A percentile compares a stretch with the other conserved stretches of the same genome.
These are phyloP conservation scores for Hordeum pubiflorum DNA, from an alignment of 202 grass and related monocot genomes.

Conservation along the genomic window DNA sequence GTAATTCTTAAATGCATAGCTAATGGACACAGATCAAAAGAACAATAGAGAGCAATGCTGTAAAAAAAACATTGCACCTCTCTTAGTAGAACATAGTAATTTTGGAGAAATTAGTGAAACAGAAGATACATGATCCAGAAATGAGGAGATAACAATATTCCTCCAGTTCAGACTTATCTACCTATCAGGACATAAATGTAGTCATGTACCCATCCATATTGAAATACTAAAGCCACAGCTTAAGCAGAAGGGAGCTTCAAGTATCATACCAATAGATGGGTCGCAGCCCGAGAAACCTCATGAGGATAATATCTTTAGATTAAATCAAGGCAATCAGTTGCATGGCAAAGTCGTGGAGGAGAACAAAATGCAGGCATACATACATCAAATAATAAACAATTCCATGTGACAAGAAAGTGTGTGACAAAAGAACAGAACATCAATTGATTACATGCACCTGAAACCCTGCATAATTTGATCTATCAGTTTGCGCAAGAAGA, in stretches of 20 bases:
- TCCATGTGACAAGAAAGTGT: neutral
- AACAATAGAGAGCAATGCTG: constrained; percentile 14
- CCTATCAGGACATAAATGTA: neutral
- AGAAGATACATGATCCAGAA: neutral
- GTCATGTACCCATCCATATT: neutral
- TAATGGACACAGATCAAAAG: neutral
- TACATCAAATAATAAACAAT: neutral
- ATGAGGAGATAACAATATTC: neutral
- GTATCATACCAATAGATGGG: constrained; percentile 60
- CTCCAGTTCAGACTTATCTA: neutral
- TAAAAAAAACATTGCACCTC: neutral
- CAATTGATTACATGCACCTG: neutral
- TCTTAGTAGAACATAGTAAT: constrained; percentile 16
- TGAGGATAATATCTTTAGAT: constrained; percentile 86
- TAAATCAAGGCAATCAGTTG: constrained; percentile 44
- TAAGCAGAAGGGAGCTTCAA: neutral
- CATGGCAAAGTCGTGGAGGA: neutral
- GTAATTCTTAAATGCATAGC: constrained; percentile 10
- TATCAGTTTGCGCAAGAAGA: neutral
- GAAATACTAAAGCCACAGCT: constrained; percentile 26
- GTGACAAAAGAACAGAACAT: neutral
- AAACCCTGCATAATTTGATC: neutral
- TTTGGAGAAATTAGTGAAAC: neutral
- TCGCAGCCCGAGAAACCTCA: constrained; percentile 73
- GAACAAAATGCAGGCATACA: constrained; percentile 12